Conservation (phyloP, 352 stramenopile species). For the Phytophthora quininea region DNA sequence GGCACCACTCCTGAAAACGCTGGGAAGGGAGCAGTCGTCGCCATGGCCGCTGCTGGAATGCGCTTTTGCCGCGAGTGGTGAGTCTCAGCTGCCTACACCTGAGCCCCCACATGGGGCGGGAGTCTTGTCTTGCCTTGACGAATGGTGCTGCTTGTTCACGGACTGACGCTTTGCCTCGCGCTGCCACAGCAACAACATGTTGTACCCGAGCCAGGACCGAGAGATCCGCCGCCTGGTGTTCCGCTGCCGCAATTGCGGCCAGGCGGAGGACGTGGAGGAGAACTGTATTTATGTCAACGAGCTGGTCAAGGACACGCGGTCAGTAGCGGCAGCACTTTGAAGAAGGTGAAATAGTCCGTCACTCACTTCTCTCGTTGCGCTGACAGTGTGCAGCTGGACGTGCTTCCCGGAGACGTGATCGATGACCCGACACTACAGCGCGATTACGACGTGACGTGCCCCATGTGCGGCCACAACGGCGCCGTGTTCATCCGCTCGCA, state of each 20-base stretch:
- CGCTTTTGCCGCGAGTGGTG: slow-evolving; percentile 90
- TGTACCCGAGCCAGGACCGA: slow-evolving; percentile 90
- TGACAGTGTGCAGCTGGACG: slow-evolving; percentile 79
- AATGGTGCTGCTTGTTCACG: background rate
- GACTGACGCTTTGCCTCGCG: background rate
- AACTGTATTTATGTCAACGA: slow-evolving; percentile 94
- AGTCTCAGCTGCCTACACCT: slow-evolving; percentile 17
- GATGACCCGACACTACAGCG: slow-evolving; percentile 89
- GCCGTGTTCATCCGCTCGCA: slow-evolving; percentile 90
- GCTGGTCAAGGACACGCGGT: slow-evolving; percentile 87
- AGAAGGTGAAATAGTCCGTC: background rate
- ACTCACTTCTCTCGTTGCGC: slow-evolving; percentile 9
- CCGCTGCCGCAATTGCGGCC: slow-evolving; percentile 86
- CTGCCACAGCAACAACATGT: slow-evolving; percentile 87
- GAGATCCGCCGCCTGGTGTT: slow-evolving; percentile 87
- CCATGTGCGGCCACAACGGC: slow-evolving; percentile 78
- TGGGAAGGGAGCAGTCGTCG: slow-evolving; percentile 14
- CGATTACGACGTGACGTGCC: slow-evolving; percentile 86
- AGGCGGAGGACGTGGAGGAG: slow-evolving; percentile 87
- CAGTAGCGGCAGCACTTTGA: background rate
- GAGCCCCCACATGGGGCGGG: too few species aligned
- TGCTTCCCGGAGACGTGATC: slow-evolving; percentile 86
- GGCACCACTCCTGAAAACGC: slow-evolving; percentile 23
- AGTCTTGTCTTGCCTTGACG: background rate
- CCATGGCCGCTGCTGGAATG: slow-evolving; percentile 83